Evolutionary conservation across 2,329 filamentous ascomycete genomes (phyloP).

Genomic region (Achaetomium macrosporum): DNA sequence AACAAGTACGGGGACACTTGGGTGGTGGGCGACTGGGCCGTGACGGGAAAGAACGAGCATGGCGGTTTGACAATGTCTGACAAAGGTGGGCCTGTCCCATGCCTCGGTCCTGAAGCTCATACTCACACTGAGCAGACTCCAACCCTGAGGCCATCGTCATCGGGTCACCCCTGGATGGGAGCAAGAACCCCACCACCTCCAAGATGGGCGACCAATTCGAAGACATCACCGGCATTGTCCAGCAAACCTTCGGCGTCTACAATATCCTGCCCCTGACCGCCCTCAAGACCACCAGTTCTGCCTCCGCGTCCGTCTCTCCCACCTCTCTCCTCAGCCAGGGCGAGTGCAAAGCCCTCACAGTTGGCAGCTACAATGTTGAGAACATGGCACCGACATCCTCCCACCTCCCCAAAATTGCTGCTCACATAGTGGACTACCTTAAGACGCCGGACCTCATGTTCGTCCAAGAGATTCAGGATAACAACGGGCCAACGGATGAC

Average conservation of each 20-base stretch:
- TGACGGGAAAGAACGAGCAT: constrained; percentile 56
- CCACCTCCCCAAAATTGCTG: constrained; percentile 53
- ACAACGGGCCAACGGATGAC: constrained; percentile 56
- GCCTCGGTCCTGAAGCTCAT: too few species aligned
- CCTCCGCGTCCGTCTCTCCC: constrained; percentile 42
- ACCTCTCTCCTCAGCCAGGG: constrained; percentile 49
- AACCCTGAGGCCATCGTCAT: constrained; percentile 66
- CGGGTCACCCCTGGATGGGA: constrained; percentile 59
- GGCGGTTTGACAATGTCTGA: constrained; percentile 59
- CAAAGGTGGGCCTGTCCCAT: constrained; percentile 45
- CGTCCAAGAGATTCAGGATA: constrained; percentile 66
- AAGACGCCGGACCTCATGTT: constrained; percentile 60
- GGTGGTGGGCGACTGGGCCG: constrained; percentile 60
- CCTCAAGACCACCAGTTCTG: constrained; percentile 42
- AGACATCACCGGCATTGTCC: constrained; percentile 64
- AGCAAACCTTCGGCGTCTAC: constrained; percentile 63
- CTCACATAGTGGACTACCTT: constrained; percentile 60
- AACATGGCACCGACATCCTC: constrained; percentile 55
- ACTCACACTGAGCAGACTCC: constrained; percentile 40
- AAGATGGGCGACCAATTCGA: constrained; percentile 60
- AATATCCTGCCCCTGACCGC: constrained; percentile 59
- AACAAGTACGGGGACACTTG: constrained; percentile 64
- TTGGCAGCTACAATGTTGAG: constrained; percentile 65
- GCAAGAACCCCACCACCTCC: constrained; percentile 50
- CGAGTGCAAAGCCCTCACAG: constrained; percentile 54